phyloP scores from a whole-genome alignment of 306 rosid species.

The Astragalus membranaceus region DNA sequence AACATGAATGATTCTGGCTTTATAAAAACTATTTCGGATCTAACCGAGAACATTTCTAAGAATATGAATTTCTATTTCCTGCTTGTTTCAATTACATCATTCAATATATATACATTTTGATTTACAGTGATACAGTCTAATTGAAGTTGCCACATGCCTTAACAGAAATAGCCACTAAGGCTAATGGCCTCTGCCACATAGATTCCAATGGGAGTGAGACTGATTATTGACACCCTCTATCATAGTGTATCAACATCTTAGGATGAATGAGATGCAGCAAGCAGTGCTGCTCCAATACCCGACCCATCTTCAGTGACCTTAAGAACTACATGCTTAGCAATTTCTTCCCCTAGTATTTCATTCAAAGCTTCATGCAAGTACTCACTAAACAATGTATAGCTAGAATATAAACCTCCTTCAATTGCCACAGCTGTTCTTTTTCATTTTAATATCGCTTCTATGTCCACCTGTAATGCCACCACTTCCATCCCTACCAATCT shows the following conservation, averaged over 20 bases:
- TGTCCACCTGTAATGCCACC: constrained; percentile 62
- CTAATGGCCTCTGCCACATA: too few relatives aligned
- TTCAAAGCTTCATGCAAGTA: constrained; percentile 62
- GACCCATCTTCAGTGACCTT: constrained; percentile 73
- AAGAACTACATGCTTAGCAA: constrained; percentile 61
- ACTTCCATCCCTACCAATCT: constrained; percentile 79
- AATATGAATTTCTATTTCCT: too few relatives aligned
- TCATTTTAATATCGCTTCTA: constrained; percentile 45
- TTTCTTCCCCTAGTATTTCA: constrained; percentile 70
- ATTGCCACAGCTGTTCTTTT: constrained; percentile 66
- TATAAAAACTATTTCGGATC: too few relatives aligned
- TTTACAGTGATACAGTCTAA: too few relatives aligned
- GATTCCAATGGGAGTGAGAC: too few relatives aligned
- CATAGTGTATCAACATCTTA: constrained; percentile 40
- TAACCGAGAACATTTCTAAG: too few relatives aligned
- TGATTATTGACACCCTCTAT: not conserved
- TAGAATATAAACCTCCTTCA: constrained; percentile 63
- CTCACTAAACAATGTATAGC: constrained; percentile 56
- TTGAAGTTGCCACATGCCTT: too few relatives aligned
- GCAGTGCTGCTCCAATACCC: constrained; percentile 68
- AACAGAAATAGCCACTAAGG: too few relatives aligned
- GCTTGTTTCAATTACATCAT: too few relatives aligned
- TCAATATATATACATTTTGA: too few relatives aligned
- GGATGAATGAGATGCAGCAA: constrained; percentile 65
- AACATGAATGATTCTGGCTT: too few relatives aligned